Percentiles rank a stretch among this genome's conserved stretches.
Evolutionary conservation across 2,329 filamentous ascomycete species (phyloP).

Genomic region (Epichloe aotearoae): DNA sequence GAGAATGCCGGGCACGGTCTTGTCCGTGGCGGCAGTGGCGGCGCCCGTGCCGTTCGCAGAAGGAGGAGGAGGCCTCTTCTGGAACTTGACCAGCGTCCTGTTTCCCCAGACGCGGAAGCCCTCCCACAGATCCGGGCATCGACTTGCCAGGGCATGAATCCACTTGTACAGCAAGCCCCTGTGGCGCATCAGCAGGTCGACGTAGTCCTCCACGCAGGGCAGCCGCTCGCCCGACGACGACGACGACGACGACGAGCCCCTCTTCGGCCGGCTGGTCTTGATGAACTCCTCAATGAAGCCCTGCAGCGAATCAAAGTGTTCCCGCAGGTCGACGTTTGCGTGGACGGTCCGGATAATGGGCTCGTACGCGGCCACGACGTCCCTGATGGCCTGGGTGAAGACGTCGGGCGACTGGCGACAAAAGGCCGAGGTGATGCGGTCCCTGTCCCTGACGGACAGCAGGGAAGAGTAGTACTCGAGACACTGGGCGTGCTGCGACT

Average conservation of each 20-base stretch:
- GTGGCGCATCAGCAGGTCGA: constrained; percentile 52
- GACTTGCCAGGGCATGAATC: constrained; percentile 54
- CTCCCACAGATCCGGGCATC: constrained; percentile 51
- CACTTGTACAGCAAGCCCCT: constrained; percentile 52
- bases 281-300: constrained; percentile 60
- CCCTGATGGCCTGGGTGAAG: constrained; percentile 54
- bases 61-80: constrained; percentile 6
- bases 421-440: constrained; percentile 51
- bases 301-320: constrained; percentile 53
- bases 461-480: constrained; percentile 58
- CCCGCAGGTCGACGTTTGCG: constrained; percentile 55
- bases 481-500: constrained; percentile 48
- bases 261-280: constrained; percentile 37
- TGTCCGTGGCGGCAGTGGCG: too few relatives aligned
- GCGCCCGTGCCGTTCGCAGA: too few relatives aligned
- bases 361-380: constrained; percentile 55
- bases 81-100: constrained; percentile 43
- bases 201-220: constrained; percentile 60
- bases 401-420: constrained; percentile 59
- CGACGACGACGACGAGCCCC: constrained; percentile 6
- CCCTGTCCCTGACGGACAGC: constrained; percentile 61
- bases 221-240: constrained; percentile 9
- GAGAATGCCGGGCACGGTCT: constrained; percentile 25
- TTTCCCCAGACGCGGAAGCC: constrained; percentile 50
- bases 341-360: constrained; percentile 63